Percentiles rank a stretch among this genome's conserved stretches.
These are phyloP conservation scores for Carnegiea gigantea DNA, from an alignment of 179 eudicot genomes.

Conservation along the genomic window DNA sequence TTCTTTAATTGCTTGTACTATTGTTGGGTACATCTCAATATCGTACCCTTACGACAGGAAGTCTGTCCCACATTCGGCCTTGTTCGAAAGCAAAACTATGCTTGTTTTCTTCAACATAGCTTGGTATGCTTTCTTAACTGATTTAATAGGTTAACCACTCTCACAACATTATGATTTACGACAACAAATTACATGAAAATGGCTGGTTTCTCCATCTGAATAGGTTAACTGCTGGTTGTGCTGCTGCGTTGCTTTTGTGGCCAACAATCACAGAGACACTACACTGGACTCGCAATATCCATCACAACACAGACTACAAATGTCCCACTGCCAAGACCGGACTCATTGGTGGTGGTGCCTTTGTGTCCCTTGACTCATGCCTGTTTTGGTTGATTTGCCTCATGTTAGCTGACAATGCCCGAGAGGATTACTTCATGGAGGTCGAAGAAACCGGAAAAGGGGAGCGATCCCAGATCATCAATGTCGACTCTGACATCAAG, in stretches of 20 bases:
- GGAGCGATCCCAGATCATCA: constrained; percentile 26
- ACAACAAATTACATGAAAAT: background rate
- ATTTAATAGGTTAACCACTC: background rate
- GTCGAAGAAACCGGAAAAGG: constrained; percentile 37
- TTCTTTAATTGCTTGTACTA: constrained; percentile 44
- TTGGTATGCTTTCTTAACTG: constrained; percentile 42
- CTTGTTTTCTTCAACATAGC: constrained; percentile 69
- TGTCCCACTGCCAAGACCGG: constrained; percentile 99
- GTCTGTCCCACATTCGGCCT: constrained; percentile 61
- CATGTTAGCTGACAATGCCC: constrained; percentile 76
- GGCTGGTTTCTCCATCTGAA: constrained; percentile 1
- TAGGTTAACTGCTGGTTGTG: constrained; percentile 66
- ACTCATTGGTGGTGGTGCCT: constrained; percentile 92
- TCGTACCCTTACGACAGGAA: constrained; percentile 68
- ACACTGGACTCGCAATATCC: constrained; percentile 56
- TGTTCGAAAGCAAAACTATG: constrained; percentile 62
- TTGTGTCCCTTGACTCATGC: constrained; percentile 72
- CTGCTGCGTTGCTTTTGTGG: constrained; percentile 71
- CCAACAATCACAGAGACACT: constrained; percentile 77
- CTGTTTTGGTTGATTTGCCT: constrained; percentile 91
- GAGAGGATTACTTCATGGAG: constrained; percentile 78
- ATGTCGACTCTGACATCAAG: constrained; percentile 29
- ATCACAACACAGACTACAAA: constrained; percentile 40
- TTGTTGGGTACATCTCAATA: constrained; percentile 54
- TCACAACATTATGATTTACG: background rate